Base-by-base conservation (phyloP, 2,329 filamentous ascomycete species). In the Colletotrichum camelliae region DNA sequence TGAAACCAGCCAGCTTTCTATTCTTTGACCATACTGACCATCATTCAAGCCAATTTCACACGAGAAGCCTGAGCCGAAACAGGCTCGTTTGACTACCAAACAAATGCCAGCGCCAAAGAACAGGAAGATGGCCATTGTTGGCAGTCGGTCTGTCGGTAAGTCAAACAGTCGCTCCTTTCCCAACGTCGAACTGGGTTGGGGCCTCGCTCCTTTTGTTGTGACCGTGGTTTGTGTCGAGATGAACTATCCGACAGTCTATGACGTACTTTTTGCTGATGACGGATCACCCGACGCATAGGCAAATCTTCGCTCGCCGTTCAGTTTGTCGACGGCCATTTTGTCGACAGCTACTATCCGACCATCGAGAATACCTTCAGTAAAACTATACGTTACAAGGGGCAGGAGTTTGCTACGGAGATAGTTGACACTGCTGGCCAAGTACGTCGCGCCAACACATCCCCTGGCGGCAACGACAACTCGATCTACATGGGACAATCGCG, bases 341-440 rank as follows among this genome's bases (percentile, higher is more conserved):
- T 99, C 82, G 97, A 99, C 86, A 97, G 95, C 85, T 99, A 99
- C 87, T 99, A 99, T 85, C 97, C 97, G 43, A 99, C 97, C 55
- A 98, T 99, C 82, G 97, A 99, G 86, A 99, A 98, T 85, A 98
- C 96, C 4, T 99, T 99, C 85, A 97, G 94, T 89, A 98, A 98
- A 85, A 93, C 96, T 80, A 98, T 99, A 84, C 94, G 95, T 81
- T 94, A 94, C 85, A 98, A 97, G 86, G 94, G 94, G 67, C 95
- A 98, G 85, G 97, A 98, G 79, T 99, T 93, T 85, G 93, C 95
- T 67, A 98, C 96, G 15, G 97, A 99, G 87, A 98, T 99, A 81
- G 97, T 99, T 84, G 97, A 99, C 84, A 99, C 97, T 33, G 97
- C 97, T 69, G 97, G 97, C 76, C 96, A 98, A 90, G 94, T 96